Evolutionary conservation across 2,329 filamentous ascomycete species (phyloP).

Genomic region (Penicillium sp.): DNA sequence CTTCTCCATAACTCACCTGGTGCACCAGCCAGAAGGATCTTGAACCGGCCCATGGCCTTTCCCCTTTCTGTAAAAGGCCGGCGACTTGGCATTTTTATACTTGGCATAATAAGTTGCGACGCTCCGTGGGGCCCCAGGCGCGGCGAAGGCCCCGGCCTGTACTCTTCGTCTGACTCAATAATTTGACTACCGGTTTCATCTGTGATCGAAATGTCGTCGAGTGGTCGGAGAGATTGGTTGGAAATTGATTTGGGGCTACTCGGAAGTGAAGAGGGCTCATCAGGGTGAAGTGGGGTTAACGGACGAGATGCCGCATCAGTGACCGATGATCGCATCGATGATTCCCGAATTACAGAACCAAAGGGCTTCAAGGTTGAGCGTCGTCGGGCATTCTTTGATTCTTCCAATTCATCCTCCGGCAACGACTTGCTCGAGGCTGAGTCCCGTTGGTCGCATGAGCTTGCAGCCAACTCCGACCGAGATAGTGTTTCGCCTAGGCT

Average conservation of each 20-base stretch:
- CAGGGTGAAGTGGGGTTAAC: constrained; percentile 51
- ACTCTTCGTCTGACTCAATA: constrained; percentile 58
- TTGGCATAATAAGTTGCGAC: constrained; percentile 95
- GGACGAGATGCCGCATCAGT: constrained; percentile 39
- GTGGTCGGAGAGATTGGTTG: constrained; percentile 57
- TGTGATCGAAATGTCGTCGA: constrained; percentile 57
- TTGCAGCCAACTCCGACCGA: constrained; percentile 29
- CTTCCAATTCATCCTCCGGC: constrained; percentile 19
- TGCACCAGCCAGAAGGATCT: constrained; percentile 81
- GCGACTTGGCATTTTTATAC: constrained; percentile 83
- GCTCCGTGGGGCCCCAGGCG: constrained; percentile 38
- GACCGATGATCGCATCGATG: constrained; percentile 22
- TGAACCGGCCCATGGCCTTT: constrained; percentile 79
- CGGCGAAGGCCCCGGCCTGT: constrained; percentile 29
- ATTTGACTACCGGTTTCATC: constrained; percentile 59
- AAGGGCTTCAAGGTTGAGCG: constrained; percentile 34
- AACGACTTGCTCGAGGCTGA: constrained; percentile 1
- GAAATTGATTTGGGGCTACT: constrained; percentile 62
- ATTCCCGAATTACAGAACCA: constrained; percentile 16
- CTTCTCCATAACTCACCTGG: constrained; percentile 56
- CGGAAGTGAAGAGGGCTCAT: constrained; percentile 52
- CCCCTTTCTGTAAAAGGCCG: constrained; percentile 88
- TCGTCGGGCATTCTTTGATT: constrained; percentile 24
- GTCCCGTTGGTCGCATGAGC: constrained; percentile 15
- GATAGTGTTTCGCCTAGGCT: constrained; percentile 57